Evolutionary conservation across 2,329 filamentous ascomycete genomes (phyloP).

Genomic region (Madurella mycetomatis): DNA sequence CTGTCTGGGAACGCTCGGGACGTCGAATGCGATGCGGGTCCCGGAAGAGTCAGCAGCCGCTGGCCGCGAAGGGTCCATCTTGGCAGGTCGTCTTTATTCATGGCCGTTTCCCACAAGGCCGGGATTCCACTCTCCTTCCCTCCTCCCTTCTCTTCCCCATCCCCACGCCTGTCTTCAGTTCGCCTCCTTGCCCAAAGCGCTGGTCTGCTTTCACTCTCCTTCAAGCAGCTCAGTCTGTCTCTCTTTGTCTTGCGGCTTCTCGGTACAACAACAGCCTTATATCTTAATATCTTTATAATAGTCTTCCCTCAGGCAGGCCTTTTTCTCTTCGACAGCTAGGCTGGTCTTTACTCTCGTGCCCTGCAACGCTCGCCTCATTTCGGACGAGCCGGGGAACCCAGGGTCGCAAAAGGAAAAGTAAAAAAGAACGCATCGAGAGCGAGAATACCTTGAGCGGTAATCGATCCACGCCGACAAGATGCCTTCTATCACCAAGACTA

Average conservation of each 20-base stretch:
- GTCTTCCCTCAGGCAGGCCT: constrained; percentile 15
- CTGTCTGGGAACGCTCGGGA: background rate
- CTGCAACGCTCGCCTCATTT: constrained; percentile 17
- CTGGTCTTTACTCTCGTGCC: constrained; percentile 36
- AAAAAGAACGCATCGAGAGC: constrained; percentile 25
- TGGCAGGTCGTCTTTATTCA: constrained; percentile 27
- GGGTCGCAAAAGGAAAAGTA: constrained; percentile 25
- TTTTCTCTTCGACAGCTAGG: constrained; percentile 32
- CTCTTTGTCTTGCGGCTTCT: constrained; percentile 17
- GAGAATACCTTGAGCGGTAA: constrained; percentile 23
- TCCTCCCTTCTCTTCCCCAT: constrained; percentile 16
- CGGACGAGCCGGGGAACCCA: constrained; percentile 24
- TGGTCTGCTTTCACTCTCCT: constrained; percentile 44
- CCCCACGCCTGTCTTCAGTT: constrained; percentile 29
- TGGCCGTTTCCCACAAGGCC: constrained; percentile 21
- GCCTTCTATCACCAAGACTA: constrained; percentile 45
- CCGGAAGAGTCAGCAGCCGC: constrained; percentile 28
- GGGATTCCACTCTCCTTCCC: constrained; percentile 9
- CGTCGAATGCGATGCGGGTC: constrained; percentile 19
- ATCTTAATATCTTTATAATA: constrained; percentile 28
- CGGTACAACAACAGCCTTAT: constrained; percentile 6
- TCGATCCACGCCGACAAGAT: constrained; percentile 33
- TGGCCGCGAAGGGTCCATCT: constrained; percentile 16
- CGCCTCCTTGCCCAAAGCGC: constrained; percentile 40
- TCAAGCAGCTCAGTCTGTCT: constrained; percentile 28